Percentiles rank a stretch among this genome's conserved stretches.
These are phyloP conservation scores for Tetracladium setigerum DNA, from an alignment of 495 filamentous ascomycete genomes.

Conservation along the genomic window DNA sequence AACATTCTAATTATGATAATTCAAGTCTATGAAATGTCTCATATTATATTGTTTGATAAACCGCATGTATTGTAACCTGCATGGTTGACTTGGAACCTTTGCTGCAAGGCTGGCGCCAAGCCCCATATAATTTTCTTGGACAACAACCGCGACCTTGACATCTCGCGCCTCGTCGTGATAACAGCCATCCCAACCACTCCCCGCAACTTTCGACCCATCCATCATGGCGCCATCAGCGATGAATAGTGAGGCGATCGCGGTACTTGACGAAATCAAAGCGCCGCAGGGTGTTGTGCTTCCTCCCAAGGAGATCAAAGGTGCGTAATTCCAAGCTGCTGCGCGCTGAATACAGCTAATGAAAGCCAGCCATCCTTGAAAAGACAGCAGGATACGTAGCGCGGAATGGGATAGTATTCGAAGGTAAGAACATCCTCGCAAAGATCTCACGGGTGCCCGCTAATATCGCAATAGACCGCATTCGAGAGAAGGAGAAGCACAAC, in stretches of 20 bases:
- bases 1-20: too few relatives aligned
- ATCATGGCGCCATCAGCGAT: constrained; percentile 39
- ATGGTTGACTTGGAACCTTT: too few relatives aligned
- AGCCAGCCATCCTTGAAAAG: constrained; percentile 72
- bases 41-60: too few relatives aligned
- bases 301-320: constrained; percentile 70
- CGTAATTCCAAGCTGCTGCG: constrained; percentile 15
- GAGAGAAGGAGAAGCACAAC: constrained; percentile 77
- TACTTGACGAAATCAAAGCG: constrained; percentile 54
- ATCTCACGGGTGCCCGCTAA: constrained; percentile 6
- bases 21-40: too few relatives aligned
- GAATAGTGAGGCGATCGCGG: constrained; percentile 47
- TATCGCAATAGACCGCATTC: constrained; percentile 56
- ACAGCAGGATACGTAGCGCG: constrained; percentile 91
- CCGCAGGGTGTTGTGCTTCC: constrained; percentile 80
- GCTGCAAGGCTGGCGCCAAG: too few relatives aligned
- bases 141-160: too few relatives aligned
- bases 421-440: constrained; percentile 28
- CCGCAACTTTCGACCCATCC: neutral
- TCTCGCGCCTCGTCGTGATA: too few relatives aligned
- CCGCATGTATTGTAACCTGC: too few relatives aligned
- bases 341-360: constrained; percentile 24
- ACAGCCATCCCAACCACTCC: neutral
- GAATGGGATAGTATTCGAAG: constrained; percentile 77
- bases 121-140: too few relatives aligned